A percentile compares a stretch with the other conserved stretches of the same genome.
These are phyloP conservation scores for Veloboletus limbatus DNA, from an alignment of 1,284 basidiomycete species.

Conservation along the genomic window DNA sequence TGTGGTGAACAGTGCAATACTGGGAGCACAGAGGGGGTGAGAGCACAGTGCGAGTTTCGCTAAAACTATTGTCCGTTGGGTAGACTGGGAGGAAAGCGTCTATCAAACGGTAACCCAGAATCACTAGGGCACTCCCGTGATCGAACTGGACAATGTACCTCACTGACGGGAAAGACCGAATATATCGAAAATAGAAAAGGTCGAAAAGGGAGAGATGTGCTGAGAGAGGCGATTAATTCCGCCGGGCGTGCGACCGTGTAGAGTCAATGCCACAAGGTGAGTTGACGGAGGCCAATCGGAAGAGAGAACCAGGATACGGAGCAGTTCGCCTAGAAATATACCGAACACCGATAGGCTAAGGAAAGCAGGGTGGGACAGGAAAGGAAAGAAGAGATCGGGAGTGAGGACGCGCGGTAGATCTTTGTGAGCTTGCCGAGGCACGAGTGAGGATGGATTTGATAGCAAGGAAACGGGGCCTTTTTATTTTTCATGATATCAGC, in stretches of 20 bases:
- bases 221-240: conserved; percentile 27
- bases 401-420: conserved; percentile 22
- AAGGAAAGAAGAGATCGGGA: conserved; percentile 27
- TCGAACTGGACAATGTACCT: conserved; percentile 35
- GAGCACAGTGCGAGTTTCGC: conserved; percentile 4
- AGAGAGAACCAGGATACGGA: conserved; percentile 32
- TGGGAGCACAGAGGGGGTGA: not conserved
- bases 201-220: conserved; percentile 20
- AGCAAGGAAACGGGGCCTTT: conserved; percentile 30
- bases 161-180: conserved; percentile 30
- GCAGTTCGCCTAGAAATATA: conserved; percentile 36
- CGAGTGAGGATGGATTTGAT: conserved; percentile 29
- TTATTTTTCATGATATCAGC: conserved; percentile 28
- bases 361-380: conserved; percentile 32
- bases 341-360: conserved; percentile 39
- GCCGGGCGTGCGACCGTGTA: conserved; percentile 29
- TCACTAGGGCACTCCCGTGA: conserved; percentile 17
- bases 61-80: conserved; percentile 11
- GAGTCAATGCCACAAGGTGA: conserved; percentile 32
- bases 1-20: not conserved
- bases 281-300: conserved; percentile 28
- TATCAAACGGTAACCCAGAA: conserved; percentile 22
- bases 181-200: conserved; percentile 28
- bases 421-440: conserved; percentile 32
- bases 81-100: conserved; percentile 7